These are phyloP conservation scores for Kodamaea sp. DNA, from an alignment of 1,139 yeast species.

Conservation along the genomic window DNA sequence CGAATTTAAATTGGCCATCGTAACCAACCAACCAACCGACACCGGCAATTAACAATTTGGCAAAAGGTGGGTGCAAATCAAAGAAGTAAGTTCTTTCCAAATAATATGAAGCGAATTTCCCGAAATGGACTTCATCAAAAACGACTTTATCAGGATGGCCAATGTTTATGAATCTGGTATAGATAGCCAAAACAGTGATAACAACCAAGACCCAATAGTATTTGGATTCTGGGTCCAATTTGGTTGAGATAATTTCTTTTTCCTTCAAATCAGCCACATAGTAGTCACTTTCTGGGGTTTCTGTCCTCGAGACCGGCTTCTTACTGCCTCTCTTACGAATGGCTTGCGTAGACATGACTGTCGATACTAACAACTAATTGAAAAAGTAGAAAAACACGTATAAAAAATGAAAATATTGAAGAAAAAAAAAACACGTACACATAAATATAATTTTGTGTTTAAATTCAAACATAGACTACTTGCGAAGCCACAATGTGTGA, in stretches of 20 bases:
- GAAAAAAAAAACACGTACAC: constrained; percentile 6
- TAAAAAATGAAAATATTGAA: neutral
- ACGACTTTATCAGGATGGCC: constrained; percentile 83
- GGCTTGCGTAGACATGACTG: constrained; percentile 19
- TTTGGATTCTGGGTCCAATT: constrained; percentile 27
- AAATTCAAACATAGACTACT: no score
- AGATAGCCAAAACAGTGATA: constrained; percentile 64
- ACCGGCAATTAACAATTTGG: constrained; percentile 84
- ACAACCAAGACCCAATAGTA: constrained; percentile 42
- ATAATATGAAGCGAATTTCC: constrained; percentile 90
- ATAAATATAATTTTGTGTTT: neutral
- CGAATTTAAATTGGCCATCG: constrained; percentile 87
- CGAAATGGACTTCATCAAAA: constrained; percentile 97
- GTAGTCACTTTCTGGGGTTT: constrained; percentile 5
- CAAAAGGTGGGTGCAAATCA: constrained; percentile 98
- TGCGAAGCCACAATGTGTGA: no score
- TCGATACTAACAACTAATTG: neutral
- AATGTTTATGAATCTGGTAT: constrained; percentile 67
- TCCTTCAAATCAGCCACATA: constrained; percentile 1
- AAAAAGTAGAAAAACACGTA: neutral
- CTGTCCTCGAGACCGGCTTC: constrained; percentile 8
- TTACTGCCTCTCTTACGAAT: constrained; percentile 23
- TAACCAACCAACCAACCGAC: constrained; percentile 89
- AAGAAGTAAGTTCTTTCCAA: constrained; percentile 82
- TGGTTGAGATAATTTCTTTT: neutral